Percentiles rank a stretch among this genome's conserved stretches.
These are phyloP conservation scores for Grosmannia huntii DNA, from an alignment of 2,329 filamentous ascomycete species.

Conservation along the genomic window DNA sequence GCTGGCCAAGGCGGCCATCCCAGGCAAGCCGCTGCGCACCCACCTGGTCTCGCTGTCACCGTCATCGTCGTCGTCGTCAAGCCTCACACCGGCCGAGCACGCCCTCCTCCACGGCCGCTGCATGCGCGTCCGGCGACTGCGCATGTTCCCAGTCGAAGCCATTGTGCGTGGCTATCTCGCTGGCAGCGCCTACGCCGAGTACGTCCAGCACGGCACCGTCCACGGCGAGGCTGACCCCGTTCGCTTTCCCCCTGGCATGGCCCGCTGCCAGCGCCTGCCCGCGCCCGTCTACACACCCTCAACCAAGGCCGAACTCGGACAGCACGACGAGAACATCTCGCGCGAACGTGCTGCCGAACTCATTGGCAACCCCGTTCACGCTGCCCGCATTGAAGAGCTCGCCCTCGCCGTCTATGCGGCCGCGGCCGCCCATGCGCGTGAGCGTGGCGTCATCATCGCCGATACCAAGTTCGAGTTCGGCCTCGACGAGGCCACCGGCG, in stretches of 20 bases:
- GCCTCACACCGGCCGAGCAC: conserved; percentile 29
- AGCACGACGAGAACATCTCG: conserved; percentile 76
- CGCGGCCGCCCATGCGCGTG: conserved; percentile 49
- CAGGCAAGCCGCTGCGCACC: conserved; percentile 27
- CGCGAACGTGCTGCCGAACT: conserved; percentile 51
- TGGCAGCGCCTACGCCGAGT: conserved; percentile 70
- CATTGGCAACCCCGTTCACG: conserved; percentile 50
- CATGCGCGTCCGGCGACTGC: conserved; percentile 65
- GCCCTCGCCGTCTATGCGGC: conserved; percentile 50
- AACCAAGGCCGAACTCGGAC: conserved; percentile 70
- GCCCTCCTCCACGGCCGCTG: conserved; percentile 47
- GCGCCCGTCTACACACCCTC: conserved; percentile 62
- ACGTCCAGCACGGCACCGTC: conserved; percentile 60
- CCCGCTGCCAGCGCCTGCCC: conserved; percentile 57
- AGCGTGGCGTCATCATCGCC: conserved; percentile 62
- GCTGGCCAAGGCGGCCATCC: conserved; percentile 27
- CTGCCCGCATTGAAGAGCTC: conserved; percentile 50
- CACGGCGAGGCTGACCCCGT: conserved; percentile 47
- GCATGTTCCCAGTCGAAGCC: conserved; percentile 67
- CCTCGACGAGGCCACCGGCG: conserved; percentile 47
- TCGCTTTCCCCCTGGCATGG: conserved; percentile 43
- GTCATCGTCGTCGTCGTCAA: conserved; percentile 9
- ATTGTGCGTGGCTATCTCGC: conserved; percentile 89
- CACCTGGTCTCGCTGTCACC: conserved; percentile 37
- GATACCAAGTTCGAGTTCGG: conserved; percentile 53